phyloP scores from a whole-genome alignment of 345 rosid species.

The Murraya koenigii region DNA sequence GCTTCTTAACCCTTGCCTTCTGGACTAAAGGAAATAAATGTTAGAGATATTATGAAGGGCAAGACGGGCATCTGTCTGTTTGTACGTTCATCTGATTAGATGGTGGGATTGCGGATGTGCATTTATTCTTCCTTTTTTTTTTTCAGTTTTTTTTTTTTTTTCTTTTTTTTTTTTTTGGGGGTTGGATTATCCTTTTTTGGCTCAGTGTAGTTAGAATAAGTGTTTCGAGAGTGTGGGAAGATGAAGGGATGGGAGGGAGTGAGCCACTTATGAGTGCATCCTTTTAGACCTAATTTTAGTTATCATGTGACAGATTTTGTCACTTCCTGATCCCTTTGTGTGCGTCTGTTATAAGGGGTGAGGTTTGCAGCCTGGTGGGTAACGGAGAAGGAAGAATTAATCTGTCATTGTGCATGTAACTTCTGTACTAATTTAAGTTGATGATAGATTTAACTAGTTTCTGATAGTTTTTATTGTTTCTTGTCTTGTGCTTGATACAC shows the following conservation, averaged over 20 bases:
- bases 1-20: not conserved
- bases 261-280: not conserved
- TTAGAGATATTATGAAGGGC: not conserved
- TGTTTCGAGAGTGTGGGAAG: not conserved
- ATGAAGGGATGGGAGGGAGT: not conserved
- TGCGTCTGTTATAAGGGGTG: not conserved
- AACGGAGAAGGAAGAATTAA: not conserved
- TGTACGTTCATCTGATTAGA: not conserved
- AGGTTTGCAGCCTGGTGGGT: not conserved
- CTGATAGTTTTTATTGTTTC: not conserved
- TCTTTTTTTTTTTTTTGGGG: no score
- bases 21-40: not conserved
- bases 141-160: no score
- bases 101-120: not conserved
- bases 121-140: no score
- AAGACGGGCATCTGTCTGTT: not conserved
- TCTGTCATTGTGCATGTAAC: not conserved
- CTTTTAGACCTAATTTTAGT: not conserved
- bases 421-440: not conserved
- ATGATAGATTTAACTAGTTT: not conserved
- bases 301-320: not conserved
- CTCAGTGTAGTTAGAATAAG: not conserved
- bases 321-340: not conserved
- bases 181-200: not conserved
- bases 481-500: not conserved